A percentile compares a stretch with the other conserved stretches of the same genome.
These are phyloP conservation scores for Saccharomycopsis javanensis DNA, from an alignment of 805 yeast genomes.

Conservation along the genomic window DNA sequence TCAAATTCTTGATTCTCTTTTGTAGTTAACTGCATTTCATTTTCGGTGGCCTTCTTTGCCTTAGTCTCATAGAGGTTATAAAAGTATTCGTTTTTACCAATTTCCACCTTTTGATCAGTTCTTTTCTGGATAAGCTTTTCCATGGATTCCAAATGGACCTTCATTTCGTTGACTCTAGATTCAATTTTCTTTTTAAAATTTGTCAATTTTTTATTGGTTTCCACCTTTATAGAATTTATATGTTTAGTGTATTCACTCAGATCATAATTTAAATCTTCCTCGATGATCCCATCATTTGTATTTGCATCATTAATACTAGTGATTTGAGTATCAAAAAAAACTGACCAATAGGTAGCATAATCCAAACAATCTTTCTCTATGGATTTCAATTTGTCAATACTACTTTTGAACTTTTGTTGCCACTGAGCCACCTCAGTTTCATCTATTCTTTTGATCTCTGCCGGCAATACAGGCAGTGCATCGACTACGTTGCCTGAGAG, in stretches of 20 bases:
- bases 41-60: constrained; percentile 26
- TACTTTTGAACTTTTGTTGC: constrained; percentile 7
- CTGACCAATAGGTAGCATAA: constrained; percentile 19
- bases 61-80: constrained; percentile 22
- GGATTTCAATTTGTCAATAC: constrained; percentile 4
- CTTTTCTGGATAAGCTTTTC: constrained; percentile 30
- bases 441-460: constrained; percentile 5
- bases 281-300: background rate
- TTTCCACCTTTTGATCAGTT: constrained; percentile 25
- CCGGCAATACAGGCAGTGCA: constrained; percentile 3
- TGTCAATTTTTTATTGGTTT: constrained; percentile 9
- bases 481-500: background rate
- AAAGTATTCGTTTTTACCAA: constrained; percentile 22
- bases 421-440: constrained; percentile 14
- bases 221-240: constrained; percentile 3
- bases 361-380: constrained; percentile 12
- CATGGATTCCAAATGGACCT: constrained; percentile 25
- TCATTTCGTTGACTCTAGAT: constrained; percentile 24
- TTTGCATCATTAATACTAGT: background rate
- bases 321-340: constrained; percentile 16
- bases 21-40: constrained; percentile 23
- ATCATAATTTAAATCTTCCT: background rate
- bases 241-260: constrained; percentile 2
- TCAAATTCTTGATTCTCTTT: constrained; percentile 27
- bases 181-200: constrained; percentile 15